A percentile compares a stretch with the other conserved stretches of the same genome.
Evolutionary conservation across 345 rosid genomes (phyloP).

Genomic region (Arabis hirsuta): DNA sequence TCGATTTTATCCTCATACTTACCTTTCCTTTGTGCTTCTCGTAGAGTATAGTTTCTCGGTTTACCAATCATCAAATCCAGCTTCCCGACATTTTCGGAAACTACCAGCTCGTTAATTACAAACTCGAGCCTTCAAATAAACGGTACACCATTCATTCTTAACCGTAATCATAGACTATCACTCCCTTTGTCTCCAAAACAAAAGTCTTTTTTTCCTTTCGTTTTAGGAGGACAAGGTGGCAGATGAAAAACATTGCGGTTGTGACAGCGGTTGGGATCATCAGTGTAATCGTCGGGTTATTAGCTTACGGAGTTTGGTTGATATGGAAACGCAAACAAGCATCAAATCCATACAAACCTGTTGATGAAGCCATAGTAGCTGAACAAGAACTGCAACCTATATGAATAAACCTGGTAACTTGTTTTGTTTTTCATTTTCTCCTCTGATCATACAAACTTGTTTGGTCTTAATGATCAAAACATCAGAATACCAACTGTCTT

Average conservation of each 20-base stretch:
- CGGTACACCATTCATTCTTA: conserved; percentile 45
- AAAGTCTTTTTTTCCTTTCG: neutral
- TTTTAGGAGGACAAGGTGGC: conserved; percentile 81
- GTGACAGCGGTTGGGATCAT: conserved; percentile 28
- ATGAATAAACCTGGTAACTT: conserved; percentile 22
- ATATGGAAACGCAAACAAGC: conserved; percentile 54
- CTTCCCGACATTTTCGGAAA: conserved; percentile 73
- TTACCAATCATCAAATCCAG: conserved; percentile 63
- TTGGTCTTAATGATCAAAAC: conserved; percentile 19
- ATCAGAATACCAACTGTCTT: conserved; percentile 9
- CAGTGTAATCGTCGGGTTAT: conserved; percentile 39
- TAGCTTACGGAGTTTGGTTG: conserved; percentile 53
- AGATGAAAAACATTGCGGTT: conserved; percentile 42
- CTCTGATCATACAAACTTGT: neutral
- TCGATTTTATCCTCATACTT: neutral
- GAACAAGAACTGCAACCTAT: conserved; percentile 74
- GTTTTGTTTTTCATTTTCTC: neutral
- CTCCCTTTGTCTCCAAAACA: conserved; percentile 11
- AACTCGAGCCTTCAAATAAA: conserved; percentile 56
- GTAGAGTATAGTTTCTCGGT: conserved; percentile 67
- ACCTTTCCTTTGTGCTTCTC: neutral
- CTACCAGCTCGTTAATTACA: conserved; percentile 65
- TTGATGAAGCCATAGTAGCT: conserved; percentile 46
- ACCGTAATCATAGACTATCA: neutral
- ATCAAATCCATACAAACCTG: conserved; percentile 58